Conservation (phyloP, 2,329 filamentous ascomycete genomes). For the Beauveria sp. region DNA sequence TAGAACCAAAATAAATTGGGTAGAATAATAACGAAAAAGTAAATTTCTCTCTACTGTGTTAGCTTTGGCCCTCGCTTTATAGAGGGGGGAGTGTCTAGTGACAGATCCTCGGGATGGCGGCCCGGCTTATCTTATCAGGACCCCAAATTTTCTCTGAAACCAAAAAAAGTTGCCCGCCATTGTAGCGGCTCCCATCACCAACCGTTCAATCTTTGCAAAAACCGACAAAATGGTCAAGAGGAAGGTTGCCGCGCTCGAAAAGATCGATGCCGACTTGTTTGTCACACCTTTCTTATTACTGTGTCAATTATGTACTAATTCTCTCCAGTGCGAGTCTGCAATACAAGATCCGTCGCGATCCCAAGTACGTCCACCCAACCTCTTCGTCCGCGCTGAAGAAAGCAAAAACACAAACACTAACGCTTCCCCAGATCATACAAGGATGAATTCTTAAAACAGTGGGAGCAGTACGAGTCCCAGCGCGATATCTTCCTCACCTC, state of each 20-base stretch:
- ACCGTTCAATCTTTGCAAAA: not conserved
- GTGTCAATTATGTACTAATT: constrained; percentile 19
- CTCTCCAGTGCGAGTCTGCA: constrained; percentile 66
- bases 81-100: too few relatives aligned
- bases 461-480: constrained; percentile 84
- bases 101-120: too few relatives aligned
- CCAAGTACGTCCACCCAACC: constrained; percentile 47
- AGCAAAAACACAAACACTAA: not conserved
- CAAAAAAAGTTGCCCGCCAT: constrained; percentile 9
- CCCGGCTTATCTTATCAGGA: not conserved
- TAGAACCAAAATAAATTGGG: too few relatives aligned
- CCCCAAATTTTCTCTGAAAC: constrained; percentile 5
- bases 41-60: too few relatives aligned
- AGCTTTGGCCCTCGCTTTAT: too few relatives aligned
- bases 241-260: constrained; percentile 87
- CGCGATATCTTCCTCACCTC: constrained; percentile 85
- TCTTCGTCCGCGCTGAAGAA: not conserved
- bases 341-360: constrained; percentile 85
- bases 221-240: constrained; percentile 65
- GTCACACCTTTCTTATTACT: constrained; percentile 19
- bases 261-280: constrained; percentile 83
- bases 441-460: constrained; percentile 82
- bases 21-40: too few relatives aligned
- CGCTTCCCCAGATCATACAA: constrained; percentile 61
- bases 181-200: not conserved